These are phyloP conservation scores for Clarireedia paspali DNA, from an alignment of 2,329 filamentous ascomycete genomes.

Conservation along the genomic window DNA sequence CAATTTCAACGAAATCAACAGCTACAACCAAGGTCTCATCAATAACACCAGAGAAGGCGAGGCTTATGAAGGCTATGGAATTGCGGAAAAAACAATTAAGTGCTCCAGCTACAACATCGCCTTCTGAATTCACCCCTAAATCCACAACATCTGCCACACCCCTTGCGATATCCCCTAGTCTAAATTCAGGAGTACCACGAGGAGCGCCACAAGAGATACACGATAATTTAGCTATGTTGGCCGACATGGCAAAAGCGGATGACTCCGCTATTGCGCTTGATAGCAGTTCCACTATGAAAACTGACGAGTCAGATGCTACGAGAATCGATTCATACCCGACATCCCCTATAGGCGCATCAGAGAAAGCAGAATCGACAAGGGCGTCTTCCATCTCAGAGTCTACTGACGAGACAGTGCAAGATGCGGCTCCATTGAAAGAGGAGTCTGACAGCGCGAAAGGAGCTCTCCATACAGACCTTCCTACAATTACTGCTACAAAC, in stretches of 20 bases:
- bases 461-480: not conserved
- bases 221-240: constrained; percentile 20
- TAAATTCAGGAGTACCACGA: not conserved
- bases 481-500: not conserved
- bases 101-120: constrained; percentile 11
- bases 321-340: constrained; percentile 50
- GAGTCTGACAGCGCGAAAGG: not conserved
- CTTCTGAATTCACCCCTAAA: constrained; percentile 4
- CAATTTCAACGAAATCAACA: constrained; percentile 15
- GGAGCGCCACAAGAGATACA: constrained; percentile 18
- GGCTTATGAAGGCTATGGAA: constrained; percentile 91
- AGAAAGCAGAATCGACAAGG: constrained; percentile 51
- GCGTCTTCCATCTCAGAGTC: constrained; percentile 58
- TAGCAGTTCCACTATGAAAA: constrained; percentile 31
- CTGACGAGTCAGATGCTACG: constrained; percentile 30
- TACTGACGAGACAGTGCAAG: constrained; percentile 50
- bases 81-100: constrained; percentile 73
- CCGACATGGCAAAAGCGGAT: constrained; percentile 31
- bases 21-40: constrained; percentile 30
- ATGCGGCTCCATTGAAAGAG: constrained; percentile 13
- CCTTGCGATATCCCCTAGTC: constrained; percentile 7
- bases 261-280: constrained; percentile 51
- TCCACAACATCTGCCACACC: constrained; percentile 4
- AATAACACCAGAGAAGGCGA: constrained; percentile 84
- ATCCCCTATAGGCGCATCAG: constrained; percentile 48